Evolutionary conservation across 441 rosid genomes (phyloP).

Genomic region (Arabidopsis hybrid): DNA sequence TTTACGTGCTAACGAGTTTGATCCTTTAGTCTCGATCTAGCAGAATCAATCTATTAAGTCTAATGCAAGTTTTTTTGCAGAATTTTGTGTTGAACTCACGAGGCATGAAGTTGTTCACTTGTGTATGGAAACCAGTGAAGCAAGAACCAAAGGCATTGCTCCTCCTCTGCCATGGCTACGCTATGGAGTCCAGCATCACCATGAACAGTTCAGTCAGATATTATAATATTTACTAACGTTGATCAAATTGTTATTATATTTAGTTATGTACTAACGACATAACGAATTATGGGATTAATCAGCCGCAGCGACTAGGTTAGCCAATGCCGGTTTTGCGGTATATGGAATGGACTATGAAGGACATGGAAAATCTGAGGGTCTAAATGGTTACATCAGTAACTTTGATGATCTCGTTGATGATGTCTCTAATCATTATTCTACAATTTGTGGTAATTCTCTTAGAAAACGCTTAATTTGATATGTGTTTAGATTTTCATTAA

Average conservation of each 20-base stretch:
- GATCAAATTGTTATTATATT: neutral
- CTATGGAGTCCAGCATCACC: slow-evolving; percentile 90
- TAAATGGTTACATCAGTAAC: slow-evolving; percentile 55
- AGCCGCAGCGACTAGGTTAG: slow-evolving; percentile 81
- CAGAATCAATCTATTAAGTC: neutral
- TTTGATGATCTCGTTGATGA: slow-evolving; percentile 73
- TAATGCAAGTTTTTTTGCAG: slow-evolving; percentile 33
- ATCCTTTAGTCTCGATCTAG: neutral
- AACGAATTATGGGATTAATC: slow-evolving; percentile 4
- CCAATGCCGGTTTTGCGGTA: slow-evolving; percentile 74
- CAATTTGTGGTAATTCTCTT: slow-evolving; percentile 58
- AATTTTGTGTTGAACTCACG: slow-evolving; percentile 58
- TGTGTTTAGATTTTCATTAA: neutral
- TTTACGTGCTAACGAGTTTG: neutral
- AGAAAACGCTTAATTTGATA: neutral
- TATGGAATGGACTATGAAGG: slow-evolving; percentile 95
- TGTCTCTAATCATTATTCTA: slow-evolving; percentile 62
- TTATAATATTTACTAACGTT: neutral
- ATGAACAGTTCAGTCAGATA: slow-evolving; percentile 66
- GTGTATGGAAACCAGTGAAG: slow-evolving; percentile 54
- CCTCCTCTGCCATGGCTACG: slow-evolving; percentile 95
- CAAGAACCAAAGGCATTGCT: slow-evolving; percentile 72
- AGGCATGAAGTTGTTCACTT: slow-evolving; percentile 55
- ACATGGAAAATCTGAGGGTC: slow-evolving; percentile 86
- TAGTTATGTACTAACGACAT: neutral